Evolutionary conservation across 192 early-diverging fungal genomes (phyloP).

Genomic region (Linnemannia hyalina): DNA sequence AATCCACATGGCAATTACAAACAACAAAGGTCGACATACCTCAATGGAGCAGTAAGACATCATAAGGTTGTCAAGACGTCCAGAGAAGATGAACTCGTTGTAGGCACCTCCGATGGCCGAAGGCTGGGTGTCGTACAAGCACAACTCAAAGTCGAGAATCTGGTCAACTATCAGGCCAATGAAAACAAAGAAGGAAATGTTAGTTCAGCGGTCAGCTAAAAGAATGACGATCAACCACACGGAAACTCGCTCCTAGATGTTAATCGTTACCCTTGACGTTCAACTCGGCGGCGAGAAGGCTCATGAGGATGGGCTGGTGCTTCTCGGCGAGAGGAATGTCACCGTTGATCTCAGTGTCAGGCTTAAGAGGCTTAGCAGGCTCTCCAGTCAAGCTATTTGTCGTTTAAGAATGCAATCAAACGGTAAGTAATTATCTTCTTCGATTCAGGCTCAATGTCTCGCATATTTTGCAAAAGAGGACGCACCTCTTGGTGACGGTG

Average conservation of each 20-base stretch:
- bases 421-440: background rate
- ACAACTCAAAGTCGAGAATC: constrained; percentile 97
- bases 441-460: background rate
- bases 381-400: constrained; percentile 47
- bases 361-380: constrained; percentile 36
- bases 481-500: constrained; percentile 71
- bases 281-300: constrained; percentile 84
- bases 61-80: constrained; percentile 96
- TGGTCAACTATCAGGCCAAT: constrained; percentile 61
- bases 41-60: constrained; percentile 88
- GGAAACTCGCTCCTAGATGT: background rate
- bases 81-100: constrained; percentile 95
- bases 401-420: background rate
- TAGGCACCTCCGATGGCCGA: constrained; percentile 90
- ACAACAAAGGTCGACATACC: constrained; percentile 59
- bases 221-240: background rate
- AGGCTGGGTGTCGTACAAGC: constrained; percentile 95
- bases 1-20: constrained; percentile 38
- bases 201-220: background rate
- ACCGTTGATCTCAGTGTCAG: constrained; percentile 44
- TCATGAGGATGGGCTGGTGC: constrained; percentile 88
- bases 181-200: background rate
- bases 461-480: background rate
- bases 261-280: constrained; percentile 64
- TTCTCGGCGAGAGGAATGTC: constrained; percentile 54